Evolutionary conservation across 768 basidiomycete species (phyloP), one percentile per base, ranked within the genome.

Genomic region (Mycena belliarum): DNA sequence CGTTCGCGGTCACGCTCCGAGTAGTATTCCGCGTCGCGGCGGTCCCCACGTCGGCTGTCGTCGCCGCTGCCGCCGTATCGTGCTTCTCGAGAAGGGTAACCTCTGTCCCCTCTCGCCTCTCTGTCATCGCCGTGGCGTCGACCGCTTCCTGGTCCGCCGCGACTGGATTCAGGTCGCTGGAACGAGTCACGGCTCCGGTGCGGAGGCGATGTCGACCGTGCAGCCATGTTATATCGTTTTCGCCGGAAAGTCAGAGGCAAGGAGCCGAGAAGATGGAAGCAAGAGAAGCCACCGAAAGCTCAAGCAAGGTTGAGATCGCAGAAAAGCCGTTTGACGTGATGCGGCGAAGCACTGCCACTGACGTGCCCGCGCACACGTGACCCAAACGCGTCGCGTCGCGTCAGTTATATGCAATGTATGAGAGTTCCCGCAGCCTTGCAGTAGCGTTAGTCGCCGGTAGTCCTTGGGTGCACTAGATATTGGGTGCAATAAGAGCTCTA

Each of bases 1-100:
- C 72, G 67, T 65, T 80, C 76, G 23, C 77, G 66, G 57, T 78
- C 75, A 35, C 69, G 67, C 49, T 76, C 73, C 21, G 69, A 65
- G 55, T 77, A 65, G 54, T 76, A 76, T 32, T 32, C n/a, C 29
- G 29, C 6, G n/a, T 63, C 59, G 41, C 60, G 54, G 14, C 59
- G 59, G 32, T 66, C 52, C 25, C 66, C 69, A 7, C 66, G 54
- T 4, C 54, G 56, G 20, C 62, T 56, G 28, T 32, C 29, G 12
- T 45, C 16, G 33, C 16, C 44, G 25, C 49, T 49, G 40, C 56
- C 33, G 44, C 35, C 43, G 35, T 50, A 35, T 53, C 53, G 2
- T n/a, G 20, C 41, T 21, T 41, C 40, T 41, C 40, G 20, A 11
- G 58, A 24, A 16, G 47, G 24, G 51, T 54, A 45, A 15, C 52